Conservation (phyloP, 1,284 basidiomycete genomes). For the Ustilago nuda region DNA sequence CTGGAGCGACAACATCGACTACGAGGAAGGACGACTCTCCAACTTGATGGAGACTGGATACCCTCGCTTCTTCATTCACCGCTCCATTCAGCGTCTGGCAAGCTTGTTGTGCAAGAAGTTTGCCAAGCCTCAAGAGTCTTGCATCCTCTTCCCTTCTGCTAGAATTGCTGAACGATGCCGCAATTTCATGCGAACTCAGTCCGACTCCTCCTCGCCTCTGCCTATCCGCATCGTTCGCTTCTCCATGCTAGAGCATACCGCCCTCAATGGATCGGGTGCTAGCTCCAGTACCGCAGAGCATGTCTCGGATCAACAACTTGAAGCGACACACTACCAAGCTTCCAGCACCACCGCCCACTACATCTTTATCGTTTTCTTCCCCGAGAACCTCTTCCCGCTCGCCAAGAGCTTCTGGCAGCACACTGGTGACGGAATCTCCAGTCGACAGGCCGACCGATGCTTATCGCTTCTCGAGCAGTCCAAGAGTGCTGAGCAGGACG, state of each 20-base stretch:
- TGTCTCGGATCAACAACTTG: constrained; percentile 33
- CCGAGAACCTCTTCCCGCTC: constrained; percentile 74
- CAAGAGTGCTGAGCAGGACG: constrained; percentile 30
- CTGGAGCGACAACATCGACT: constrained; percentile 92
- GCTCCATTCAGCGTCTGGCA: constrained; percentile 78
- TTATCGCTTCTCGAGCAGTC: constrained; percentile 70
- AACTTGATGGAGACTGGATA: constrained; percentile 92
- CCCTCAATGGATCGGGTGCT: constrained; percentile 1
- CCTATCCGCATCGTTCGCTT: constrained; percentile 60
- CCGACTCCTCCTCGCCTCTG: constrained; percentile 10
- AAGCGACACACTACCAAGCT: constrained; percentile 24
- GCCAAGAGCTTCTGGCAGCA: constrained; percentile 98
- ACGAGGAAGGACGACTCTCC: constrained; percentile 89
- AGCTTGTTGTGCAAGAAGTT: constrained; percentile 52
- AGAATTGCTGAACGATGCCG: constrained; percentile 59
- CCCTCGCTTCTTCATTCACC: constrained; percentile 94
- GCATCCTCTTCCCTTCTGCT: constrained; percentile 62
- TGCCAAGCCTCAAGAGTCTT: constrained; percentile 49
- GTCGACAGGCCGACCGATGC: constrained; percentile 85
- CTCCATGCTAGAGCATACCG: constrained; percentile 47
- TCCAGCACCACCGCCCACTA: constrained; percentile 43
- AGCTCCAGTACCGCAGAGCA: constrained; percentile 47
- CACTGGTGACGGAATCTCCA: constrained; percentile 88
- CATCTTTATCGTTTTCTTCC: constrained; percentile 81
- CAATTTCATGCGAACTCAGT: constrained; percentile 60